phyloP scores from a whole-genome alignment of 148 eudicot species.

The Vaccinium corymbosum region DNA sequence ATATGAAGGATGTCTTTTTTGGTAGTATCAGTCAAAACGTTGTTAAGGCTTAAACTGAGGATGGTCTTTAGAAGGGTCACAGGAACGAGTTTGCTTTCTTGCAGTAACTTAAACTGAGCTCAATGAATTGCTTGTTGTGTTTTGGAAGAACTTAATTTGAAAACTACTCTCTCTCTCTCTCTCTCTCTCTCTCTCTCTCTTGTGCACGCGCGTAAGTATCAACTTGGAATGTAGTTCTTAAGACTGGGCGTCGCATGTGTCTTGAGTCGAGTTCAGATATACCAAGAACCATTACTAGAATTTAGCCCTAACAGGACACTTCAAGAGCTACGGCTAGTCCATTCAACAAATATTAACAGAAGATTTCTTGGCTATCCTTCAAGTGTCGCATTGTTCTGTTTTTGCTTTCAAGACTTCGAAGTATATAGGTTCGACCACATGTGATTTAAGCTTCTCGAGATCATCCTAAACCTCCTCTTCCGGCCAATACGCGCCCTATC shows the following conservation, averaged over 20 bases:
- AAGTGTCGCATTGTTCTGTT: neutral
- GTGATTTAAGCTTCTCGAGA: constrained; percentile 82
- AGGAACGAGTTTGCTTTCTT: neutral
- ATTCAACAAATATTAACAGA: neutral
- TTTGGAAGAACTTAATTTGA: constrained; percentile 9
- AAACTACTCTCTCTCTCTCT: neutral
- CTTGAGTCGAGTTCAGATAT: neutral
- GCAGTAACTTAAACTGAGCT: neutral
- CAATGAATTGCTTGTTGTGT: neutral
- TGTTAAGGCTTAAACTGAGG: neutral
- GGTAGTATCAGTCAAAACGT: neutral
- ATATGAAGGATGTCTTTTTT: constrained; percentile 6
- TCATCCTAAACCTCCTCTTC: too few relatives aligned
- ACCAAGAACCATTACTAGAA: neutral
- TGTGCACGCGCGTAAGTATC: neutral
- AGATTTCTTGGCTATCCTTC: neutral
- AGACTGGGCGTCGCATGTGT: neutral
- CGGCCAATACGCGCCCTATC: too few relatives aligned
- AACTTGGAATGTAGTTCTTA: neutral
- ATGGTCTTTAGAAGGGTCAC: neutral
- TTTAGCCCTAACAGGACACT: neutral
- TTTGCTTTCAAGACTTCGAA: constrained; percentile 34
- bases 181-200: constrained; percentile 1
- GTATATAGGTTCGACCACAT: constrained; percentile 44
- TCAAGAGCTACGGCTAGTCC: neutral